These are phyloP conservation scores for Pascua sp. DNA, from an alignment of 1,284 basidiomycete genomes.

Conservation along the genomic window DNA sequence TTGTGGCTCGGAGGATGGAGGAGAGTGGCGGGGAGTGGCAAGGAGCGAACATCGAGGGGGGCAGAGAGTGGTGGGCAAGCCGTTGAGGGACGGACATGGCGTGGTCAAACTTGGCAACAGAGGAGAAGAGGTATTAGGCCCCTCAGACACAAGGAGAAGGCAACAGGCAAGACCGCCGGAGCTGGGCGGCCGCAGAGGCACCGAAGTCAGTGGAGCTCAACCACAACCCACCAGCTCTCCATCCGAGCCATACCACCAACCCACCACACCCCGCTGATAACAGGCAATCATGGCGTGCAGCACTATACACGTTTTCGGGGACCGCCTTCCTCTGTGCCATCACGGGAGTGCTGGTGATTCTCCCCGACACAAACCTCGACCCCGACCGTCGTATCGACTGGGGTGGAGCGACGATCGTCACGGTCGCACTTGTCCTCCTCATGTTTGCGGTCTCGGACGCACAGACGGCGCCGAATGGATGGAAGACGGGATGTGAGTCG, in stretches of 20 bases:
- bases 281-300: constrained; percentile 57
- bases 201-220: too few relatives aligned
- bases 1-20: too few relatives aligned
- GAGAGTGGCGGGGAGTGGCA: too few relatives aligned
- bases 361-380: constrained; percentile 49
- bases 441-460: constrained; percentile 76
- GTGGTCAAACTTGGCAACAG: too few relatives aligned
- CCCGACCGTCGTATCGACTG: constrained; percentile 69
- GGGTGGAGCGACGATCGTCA: constrained; percentile 72
- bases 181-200: too few relatives aligned
- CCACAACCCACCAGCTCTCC: too few relatives aligned
- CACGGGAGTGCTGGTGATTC: constrained; percentile 58
- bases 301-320: constrained; percentile 60
- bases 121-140: too few relatives aligned
- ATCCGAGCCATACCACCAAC: neutral
- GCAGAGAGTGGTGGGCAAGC: neutral
- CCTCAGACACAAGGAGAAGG: too few relatives aligned
- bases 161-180: too few relatives aligned
- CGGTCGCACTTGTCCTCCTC: constrained; percentile 69
- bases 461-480: constrained; percentile 64
- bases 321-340: constrained; percentile 56
- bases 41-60: too few relatives aligned
- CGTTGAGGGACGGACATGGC: too few relatives aligned
- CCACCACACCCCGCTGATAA: neutral
- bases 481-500: constrained; percentile 67